phyloP scores from a whole-genome alignment of 371 early-diverging fungal species.

The Haplosporangium sp. region DNA sequence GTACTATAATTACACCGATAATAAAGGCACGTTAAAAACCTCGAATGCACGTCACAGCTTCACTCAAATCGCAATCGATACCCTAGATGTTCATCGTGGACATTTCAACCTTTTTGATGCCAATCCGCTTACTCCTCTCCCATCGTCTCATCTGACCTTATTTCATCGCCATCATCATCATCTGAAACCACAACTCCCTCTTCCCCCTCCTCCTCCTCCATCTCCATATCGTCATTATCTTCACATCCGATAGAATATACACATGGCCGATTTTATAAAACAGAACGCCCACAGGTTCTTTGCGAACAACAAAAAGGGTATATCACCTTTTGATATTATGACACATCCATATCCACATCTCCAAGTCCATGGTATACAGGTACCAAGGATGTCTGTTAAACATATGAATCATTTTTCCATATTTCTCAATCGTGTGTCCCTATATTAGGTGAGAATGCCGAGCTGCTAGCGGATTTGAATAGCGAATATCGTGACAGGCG shows the following conservation, averaged over 20 bases:
- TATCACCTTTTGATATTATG: background rate
- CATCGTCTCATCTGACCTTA: too few relatives aligned
- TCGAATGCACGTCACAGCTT: background rate
- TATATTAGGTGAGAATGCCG: conserved; percentile 94
- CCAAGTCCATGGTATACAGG: too few relatives aligned
- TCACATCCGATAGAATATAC: conserved; percentile 3
- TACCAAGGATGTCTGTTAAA: too few relatives aligned
- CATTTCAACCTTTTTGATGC: background rate
- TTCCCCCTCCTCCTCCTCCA: conserved; percentile 1
- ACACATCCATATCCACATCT: background rate
- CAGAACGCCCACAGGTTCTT: conserved; percentile 66
- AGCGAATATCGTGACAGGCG: conserved; percentile 93
- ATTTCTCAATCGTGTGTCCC: background rate
- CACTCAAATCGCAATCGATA: too few relatives aligned
- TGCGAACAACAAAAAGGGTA: conserved; percentile 74
- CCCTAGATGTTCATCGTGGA: background rate
- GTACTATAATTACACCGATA: background rate
- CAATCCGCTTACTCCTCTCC: too few relatives aligned
- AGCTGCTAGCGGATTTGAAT: conserved; percentile 94
- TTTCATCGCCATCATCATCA: too few relatives aligned
- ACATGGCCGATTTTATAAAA: conserved; percentile 36
- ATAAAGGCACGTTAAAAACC: background rate
- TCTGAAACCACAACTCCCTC: background rate
- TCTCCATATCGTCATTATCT: background rate
- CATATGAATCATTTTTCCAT: background rate